Evolutionary conservation across 1,284 basidiomycete species (phyloP), one percentile per base, ranked within the genome.

Genomic region (Afroboletus lepidellus): DNA sequence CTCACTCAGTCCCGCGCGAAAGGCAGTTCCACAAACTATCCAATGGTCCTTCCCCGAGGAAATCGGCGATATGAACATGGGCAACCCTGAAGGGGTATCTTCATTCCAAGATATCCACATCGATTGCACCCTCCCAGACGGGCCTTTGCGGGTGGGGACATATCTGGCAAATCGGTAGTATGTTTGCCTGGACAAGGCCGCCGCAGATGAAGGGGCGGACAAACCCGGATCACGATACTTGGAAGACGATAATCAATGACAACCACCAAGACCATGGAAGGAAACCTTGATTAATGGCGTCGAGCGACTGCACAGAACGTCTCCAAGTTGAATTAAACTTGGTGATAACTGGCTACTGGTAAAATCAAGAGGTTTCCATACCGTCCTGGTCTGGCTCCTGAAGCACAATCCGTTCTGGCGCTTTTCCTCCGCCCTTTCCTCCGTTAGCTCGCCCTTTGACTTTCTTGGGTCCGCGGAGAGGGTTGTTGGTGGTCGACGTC

Each of bases 331-430:
- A 18, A 9, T 41, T 33, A 51, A 30, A 25, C 39, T 34, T 37
- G 25, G 32, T 18, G 41, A 50, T 20, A 25, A 21, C 21, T 25
- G 44, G 24, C 41, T 21, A 51, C n/a, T 20, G 15, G 29, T 8
- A n/a, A 36, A 23, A 50, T 63, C 46, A 68, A 34, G 38, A 46
- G 15, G 55, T 48, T 41, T 65, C 70, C 64, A 69, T 64, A 50
- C 67, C 66, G 30, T 70, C 70, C 53, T 69, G 69, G 46, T 73
- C 70, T 27, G 52, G 62, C 56, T 74, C 76, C 49, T 67, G 64
- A 42, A 71, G 59, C 20, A 73, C 62, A 30, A 73, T 59, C 38
- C 58, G 59, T 41, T 66, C 63, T 27, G 56, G 52, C 5, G 41
- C 53, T 8, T 27, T 50, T 13, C 32, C 43, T 46, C 43, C 54